Evolutionary conservation across 2,329 filamentous ascomycete species (phyloP), one percentile per base, ranked within the genome.

Genomic region (Penicillium nordicum): DNA sequence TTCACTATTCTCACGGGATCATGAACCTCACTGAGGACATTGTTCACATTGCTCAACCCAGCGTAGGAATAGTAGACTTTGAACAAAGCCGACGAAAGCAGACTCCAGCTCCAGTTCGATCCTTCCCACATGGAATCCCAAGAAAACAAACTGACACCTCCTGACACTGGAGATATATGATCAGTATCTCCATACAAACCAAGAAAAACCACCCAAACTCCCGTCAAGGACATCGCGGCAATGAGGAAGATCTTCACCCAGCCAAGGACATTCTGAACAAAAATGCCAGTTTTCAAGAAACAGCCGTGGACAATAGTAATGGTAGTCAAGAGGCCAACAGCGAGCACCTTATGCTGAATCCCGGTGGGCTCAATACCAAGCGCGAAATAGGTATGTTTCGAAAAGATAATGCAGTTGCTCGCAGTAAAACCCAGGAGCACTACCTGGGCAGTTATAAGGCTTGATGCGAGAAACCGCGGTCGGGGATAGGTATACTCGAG

Each of bases 11-110:
- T 75, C 0, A 89, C 80, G 0, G 88, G 88, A 57, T 89, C 79
- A 57, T 84, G 84, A 21, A 90, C 86, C 67, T 90, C 87, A 66
- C 87, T 88, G 49, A 90, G 76, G 4, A 89, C 87, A 62, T 89
- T 87, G 71, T 86, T 88, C 59, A 86, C 79, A 57, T 89, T 89
- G 50, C 79, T 82, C 12, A 88, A 75, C 0, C 88, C 87, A 0
- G 85, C 79, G 55, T 88, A 90, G 0, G 86, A 87, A 68, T 89
- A 89, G 43, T 87, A 84, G 0, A 89, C 84, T 63, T 87, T 76
- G 67, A 76, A 73, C 9, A 90, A 72, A 0, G 86, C 81, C 0
- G 87, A 88, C 0, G 85, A 83, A n/a, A 90, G 76, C 1, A 83
- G 77, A 30, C 85, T 84, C 80, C 85, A 88, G 64, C 82, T 86